Evolutionary conservation across 2,329 filamentous ascomycete species (phyloP).

Genomic region (Colletotrichum cordylinicola): DNA sequence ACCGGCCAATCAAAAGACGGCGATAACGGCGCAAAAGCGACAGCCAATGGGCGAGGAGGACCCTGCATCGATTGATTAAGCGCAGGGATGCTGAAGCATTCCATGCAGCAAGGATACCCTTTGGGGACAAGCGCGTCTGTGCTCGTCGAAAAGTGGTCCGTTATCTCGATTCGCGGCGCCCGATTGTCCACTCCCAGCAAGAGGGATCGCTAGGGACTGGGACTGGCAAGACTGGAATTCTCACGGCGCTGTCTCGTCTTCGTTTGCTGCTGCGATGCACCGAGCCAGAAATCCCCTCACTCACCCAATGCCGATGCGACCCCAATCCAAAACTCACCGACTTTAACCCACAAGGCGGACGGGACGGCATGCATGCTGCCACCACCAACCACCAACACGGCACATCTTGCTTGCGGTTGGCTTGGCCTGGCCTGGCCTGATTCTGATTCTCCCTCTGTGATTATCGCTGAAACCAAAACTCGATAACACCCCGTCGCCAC

Average conservation of each 20-base stretch:
- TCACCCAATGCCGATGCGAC: conserved; percentile 2
- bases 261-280: background rate
- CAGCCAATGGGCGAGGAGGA: conserved; percentile 1
- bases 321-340: conserved; percentile 20
- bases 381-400: background rate
- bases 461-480: conserved; percentile 4
- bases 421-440: background rate
- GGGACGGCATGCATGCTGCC: background rate
- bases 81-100: conserved; percentile 11
- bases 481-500: background rate
- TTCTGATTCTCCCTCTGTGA: background rate
- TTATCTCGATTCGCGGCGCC: conserved; percentile 13
- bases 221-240: background rate
- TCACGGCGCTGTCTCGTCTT: background rate
- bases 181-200: background rate
- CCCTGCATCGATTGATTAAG: conserved; percentile 15
- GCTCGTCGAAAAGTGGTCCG: conserved; percentile 6
- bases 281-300: background rate
- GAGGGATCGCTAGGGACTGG: background rate
- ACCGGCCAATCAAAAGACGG: background rate
- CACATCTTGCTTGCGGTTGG: background rate
- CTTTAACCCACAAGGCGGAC: conserved; percentile 9
- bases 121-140: conserved; percentile 7
- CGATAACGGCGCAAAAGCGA: background rate
- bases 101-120: conserved; percentile 3